A percentile compares a stretch with the other conserved stretches of the same genome.
These are phyloP conservation scores for Ceratobasidium sp. DNA, from an alignment of 1,284 basidiomycete species.

Conservation along the genomic window DNA sequence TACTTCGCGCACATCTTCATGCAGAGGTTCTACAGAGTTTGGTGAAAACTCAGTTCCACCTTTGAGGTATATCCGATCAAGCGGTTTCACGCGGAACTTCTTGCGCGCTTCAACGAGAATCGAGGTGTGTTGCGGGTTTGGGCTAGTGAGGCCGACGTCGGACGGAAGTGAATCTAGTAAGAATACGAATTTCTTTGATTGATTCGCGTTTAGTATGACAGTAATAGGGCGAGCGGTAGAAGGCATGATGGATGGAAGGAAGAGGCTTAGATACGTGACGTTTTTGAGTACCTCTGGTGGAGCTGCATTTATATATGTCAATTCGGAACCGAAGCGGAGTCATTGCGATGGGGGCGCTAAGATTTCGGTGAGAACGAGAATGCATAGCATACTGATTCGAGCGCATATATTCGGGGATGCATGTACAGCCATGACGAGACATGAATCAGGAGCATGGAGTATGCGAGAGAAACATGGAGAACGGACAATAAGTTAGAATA, in stretches of 20 bases:
- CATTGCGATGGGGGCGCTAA: background rate
- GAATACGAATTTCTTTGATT: conserved; percentile 48
- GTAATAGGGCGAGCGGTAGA: conserved; percentile 44
- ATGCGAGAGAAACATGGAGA: background rate
- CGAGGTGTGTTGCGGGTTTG: conserved; percentile 41
- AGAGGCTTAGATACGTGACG: background rate
- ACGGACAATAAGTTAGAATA: too few relatives aligned
- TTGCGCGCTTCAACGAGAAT: conserved; percentile 52
- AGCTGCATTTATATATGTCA: background rate
- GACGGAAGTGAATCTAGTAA: conserved; percentile 42
- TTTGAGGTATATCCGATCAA: conserved; percentile 49
- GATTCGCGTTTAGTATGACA: conserved; percentile 51
- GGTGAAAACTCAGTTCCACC: conserved; percentile 47
- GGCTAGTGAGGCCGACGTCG: background rate
- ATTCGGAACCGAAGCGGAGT: conserved; percentile 1
- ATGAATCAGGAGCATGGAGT: background rate
- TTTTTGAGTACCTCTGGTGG: background rate
- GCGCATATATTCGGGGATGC: conserved; percentile 58
- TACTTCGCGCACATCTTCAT: conserved; percentile 45
- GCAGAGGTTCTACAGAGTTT: conserved; percentile 43
- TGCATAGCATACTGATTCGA: conserved; percentile 46
- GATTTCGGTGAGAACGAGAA: background rate
- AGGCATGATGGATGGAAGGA: conserved; percentile 35
- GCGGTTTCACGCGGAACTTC: conserved; percentile 51
- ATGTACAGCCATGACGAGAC: background rate